Conservation (phyloP, 2,329 filamentous ascomycete species). For the Fusarium piperis region DNA sequence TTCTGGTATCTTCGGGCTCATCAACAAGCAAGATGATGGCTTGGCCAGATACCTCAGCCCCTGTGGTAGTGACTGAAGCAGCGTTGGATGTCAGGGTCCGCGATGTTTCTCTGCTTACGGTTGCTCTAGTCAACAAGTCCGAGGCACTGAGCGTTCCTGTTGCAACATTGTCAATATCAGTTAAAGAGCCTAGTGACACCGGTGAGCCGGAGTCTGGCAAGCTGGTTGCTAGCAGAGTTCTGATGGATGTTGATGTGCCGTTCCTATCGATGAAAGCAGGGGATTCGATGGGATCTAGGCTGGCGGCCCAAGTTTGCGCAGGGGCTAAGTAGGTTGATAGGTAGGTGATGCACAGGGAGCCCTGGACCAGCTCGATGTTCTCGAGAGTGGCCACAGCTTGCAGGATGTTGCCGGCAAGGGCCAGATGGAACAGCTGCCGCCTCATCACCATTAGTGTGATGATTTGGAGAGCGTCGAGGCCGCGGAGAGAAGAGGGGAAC, state of each 20-base stretch:
- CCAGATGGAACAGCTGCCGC: not conserved
- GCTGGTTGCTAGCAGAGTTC: not conserved
- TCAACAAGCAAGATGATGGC: not conserved
- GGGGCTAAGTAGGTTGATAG: not conserved
- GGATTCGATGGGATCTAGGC: not conserved
- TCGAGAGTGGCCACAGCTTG: not conserved
- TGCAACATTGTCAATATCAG: not conserved
- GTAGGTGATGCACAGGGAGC: constrained; percentile 1
- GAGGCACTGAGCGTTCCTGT: not conserved
- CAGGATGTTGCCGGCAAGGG: not conserved
- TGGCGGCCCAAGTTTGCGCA: not conserved
- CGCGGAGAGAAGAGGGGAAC: no score
- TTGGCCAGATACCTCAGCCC: not conserved
- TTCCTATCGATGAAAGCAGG: not conserved
- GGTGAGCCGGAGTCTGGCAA: not conserved
- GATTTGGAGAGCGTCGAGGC: not conserved
- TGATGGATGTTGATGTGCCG: not conserved
- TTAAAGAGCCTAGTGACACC: not conserved
- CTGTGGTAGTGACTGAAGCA: not conserved
- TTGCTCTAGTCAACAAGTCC: not conserved
- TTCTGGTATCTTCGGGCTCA: not conserved
- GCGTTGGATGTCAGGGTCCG: not conserved
- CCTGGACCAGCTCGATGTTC: not conserved
- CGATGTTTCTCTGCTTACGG: not conserved
- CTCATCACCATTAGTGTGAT: not conserved